A percentile compares a stretch with the other conserved stretches of the same genome.
These are phyloP conservation scores for Cordyceps farinosa DNA, from an alignment of 2,329 filamentous ascomycete genomes.

Conservation along the genomic window DNA sequence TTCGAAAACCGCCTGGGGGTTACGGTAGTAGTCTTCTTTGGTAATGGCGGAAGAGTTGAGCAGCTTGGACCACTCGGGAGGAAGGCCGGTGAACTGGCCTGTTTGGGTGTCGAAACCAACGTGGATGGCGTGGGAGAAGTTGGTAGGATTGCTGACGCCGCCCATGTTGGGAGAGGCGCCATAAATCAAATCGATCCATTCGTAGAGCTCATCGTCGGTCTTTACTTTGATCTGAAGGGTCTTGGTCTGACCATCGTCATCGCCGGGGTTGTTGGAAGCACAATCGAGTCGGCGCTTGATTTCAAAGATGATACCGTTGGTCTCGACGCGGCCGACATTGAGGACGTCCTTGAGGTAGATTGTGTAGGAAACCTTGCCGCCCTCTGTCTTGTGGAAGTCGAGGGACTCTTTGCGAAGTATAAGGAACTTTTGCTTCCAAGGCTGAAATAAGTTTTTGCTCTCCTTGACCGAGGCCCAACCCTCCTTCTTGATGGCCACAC, in stretches of 20 bases:
- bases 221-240: constrained; percentile 91
- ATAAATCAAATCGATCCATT: constrained; percentile 98
- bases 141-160: constrained; percentile 96
- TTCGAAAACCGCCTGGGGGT: constrained; percentile 81
- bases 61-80: constrained; percentile 94
- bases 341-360: constrained; percentile 84
- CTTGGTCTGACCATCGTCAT: constrained; percentile 75
- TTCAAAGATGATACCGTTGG: constrained; percentile 88
- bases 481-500: constrained; percentile 73
- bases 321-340: constrained; percentile 86
- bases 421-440: constrained; percentile 88
- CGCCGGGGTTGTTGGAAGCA: constrained; percentile 66
- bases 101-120: constrained; percentile 96
- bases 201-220: constrained; percentile 93
- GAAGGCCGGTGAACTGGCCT: constrained; percentile 90
- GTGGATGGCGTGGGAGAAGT: constrained; percentile 95
- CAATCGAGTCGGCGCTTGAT: constrained; percentile 74
- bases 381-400: constrained; percentile 91
- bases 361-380: constrained; percentile 80
- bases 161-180: constrained; percentile 96
- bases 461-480: constrained; percentile 87
- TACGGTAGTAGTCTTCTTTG: constrained; percentile 97
- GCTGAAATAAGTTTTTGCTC: constrained; percentile 77
- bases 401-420: constrained; percentile 89
- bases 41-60: constrained; percentile 95